A percentile compares a stretch with the other conserved stretches of the same genome.
Conservation (phyloP, 192 early-diverging fungal genomes). For the Chytriomyces hyalinus region DNA sequence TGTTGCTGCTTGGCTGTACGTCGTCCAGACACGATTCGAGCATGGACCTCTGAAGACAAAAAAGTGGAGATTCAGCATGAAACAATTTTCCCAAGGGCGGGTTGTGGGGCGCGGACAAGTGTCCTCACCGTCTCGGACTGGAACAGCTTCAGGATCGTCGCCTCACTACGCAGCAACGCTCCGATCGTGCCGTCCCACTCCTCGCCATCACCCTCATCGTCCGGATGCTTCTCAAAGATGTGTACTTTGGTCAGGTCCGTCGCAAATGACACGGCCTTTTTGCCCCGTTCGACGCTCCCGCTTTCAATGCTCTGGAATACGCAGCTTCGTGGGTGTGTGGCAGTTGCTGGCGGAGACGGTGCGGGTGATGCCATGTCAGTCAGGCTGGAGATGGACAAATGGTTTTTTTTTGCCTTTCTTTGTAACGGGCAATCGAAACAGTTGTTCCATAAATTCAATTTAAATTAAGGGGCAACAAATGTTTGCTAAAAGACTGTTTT, state of each 20-base stretch:
- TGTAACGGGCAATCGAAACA: too few species aligned
- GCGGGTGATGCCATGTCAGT: too few species aligned
- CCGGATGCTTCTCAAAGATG: neutral
- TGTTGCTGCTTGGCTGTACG: neutral
- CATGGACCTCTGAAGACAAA: neutral
- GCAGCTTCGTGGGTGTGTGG: too few species aligned
- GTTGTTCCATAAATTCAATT: too few species aligned
- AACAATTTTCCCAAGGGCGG: neutral
- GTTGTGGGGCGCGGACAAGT: neutral
- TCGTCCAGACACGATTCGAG: neutral
- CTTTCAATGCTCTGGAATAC: too few species aligned
- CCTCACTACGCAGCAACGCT: neutral
- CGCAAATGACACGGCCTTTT: neutral
- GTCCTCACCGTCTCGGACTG: neutral
- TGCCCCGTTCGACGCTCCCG: too few species aligned
- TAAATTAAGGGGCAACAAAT: too few species aligned
- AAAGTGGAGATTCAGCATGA: neutral
- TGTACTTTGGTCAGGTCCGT: neutral
- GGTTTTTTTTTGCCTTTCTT: too few species aligned
- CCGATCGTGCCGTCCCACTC: conserved; percentile 1
- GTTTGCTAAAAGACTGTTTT: too few species aligned
- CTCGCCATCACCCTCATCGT: neutral
- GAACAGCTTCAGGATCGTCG: neutral
- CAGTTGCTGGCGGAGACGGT: too few species aligned
- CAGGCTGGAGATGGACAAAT: too few species aligned